These are phyloP conservation scores for Stevia rebaudiana DNA, from an alignment of 140 eudicot species.

Conservation along the genomic window DNA sequence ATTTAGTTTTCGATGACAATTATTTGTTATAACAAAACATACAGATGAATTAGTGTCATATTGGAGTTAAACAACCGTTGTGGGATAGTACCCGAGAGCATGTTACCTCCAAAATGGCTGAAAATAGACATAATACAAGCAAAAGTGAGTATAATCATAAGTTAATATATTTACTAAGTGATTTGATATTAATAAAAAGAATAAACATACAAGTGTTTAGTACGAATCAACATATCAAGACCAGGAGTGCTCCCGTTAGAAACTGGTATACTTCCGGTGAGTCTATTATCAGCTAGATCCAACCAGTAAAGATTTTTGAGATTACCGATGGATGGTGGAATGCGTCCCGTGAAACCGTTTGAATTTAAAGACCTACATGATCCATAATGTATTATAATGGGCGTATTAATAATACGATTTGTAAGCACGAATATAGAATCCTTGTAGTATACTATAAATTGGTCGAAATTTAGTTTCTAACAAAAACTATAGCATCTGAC, in stretches of 20 bases:
- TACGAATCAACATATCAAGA: constrained; percentile 63
- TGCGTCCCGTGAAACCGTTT: constrained; percentile 56
- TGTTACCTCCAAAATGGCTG: constrained; percentile 81
- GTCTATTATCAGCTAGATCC: constrained; percentile 70
- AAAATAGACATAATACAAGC: constrained; percentile 7
- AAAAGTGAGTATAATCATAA: neutral
- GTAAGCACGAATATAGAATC: neutral
- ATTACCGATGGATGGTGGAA: constrained; percentile 74
- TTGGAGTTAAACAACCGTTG: constrained; percentile 48
- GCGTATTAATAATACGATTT: neutral
- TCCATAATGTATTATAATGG: neutral
- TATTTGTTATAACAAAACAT: constrained; percentile 23
- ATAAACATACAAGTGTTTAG: constrained; percentile 71
- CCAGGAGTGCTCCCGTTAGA: constrained; percentile 62
- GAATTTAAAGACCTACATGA: constrained; percentile 66
- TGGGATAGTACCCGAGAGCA: constrained; percentile 59
- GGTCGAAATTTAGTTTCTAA: neutral
- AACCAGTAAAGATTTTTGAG: constrained; percentile 61
- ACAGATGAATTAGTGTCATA: constrained; percentile 65
- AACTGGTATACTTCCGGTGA: constrained; percentile 64
- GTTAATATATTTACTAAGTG: neutral
- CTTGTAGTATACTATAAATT: neutral
- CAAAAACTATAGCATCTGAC: neutral
- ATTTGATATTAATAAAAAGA: neutral
- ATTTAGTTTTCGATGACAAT: neutral